These are phyloP conservation scores for Sclerospora graminicola DNA, from an alignment of 352 stramenopile species.

Conservation along the genomic window DNA sequence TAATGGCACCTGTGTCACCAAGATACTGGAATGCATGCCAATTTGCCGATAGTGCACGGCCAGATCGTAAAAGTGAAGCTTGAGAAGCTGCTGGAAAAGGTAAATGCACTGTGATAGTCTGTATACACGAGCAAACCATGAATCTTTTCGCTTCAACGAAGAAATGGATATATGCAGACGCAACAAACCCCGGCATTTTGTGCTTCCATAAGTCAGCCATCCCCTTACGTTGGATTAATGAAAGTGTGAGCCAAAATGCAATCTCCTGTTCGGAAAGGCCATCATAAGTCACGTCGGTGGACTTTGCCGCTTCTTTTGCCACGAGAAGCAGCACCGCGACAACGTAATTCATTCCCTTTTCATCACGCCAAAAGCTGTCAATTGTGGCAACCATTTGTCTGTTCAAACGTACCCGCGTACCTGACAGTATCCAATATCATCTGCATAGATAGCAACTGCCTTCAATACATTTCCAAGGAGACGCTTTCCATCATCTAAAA, in stretches of 20 bases:
- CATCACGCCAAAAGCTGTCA: slow-evolving; percentile 1
- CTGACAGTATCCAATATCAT: slow-evolving; percentile 73
- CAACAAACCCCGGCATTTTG: slow-evolving; percentile 63
- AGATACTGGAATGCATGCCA: slow-evolving; percentile 71
- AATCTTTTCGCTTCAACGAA: no score
- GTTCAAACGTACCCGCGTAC: slow-evolving; percentile 9
- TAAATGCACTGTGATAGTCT: slow-evolving; percentile 68
- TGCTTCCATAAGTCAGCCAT: slow-evolving; percentile 62
- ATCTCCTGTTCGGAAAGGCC: slow-evolving; percentile 31
- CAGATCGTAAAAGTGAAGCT: slow-evolving; percentile 55
- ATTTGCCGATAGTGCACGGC: slow-evolving; percentile 57
- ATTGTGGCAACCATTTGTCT: neutral
- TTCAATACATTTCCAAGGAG: slow-evolving; percentile 72
- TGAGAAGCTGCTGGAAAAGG: slow-evolving; percentile 62
- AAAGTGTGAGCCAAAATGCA: slow-evolving; percentile 48
- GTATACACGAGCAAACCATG: neutral
- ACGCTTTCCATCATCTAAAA: slow-evolving; percentile 35
- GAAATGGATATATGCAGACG: no score
- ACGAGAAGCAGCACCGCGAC: slow-evolving; percentile 47
- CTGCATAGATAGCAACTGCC: slow-evolving; percentile 31
- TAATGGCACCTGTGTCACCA: slow-evolving; percentile 51
- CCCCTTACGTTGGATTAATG: slow-evolving; percentile 39
- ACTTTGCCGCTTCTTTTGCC: slow-evolving; percentile 17
- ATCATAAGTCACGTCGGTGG: slow-evolving; percentile 3
- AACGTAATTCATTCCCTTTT: slow-evolving; percentile 81